These are phyloP conservation scores for Diaporthe longicolla DNA, from an alignment of 2,329 filamentous ascomycete genomes.

Conservation along the genomic window DNA sequence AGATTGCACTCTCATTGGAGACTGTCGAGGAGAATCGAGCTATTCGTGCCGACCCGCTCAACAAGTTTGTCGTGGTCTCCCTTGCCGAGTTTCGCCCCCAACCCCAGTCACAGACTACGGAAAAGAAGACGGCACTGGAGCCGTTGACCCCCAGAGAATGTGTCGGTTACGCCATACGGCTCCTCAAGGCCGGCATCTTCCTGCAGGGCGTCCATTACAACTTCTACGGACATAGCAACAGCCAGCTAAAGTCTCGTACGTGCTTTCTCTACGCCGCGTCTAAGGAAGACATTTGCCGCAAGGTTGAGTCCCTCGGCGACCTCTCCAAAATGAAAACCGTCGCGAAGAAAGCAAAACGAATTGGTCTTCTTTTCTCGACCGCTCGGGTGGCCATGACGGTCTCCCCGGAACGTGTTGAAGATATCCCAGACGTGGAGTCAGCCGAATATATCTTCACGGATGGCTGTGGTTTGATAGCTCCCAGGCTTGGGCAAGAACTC, in stretches of 20 bases:
- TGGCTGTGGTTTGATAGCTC: neutral
- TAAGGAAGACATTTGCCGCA: neutral
- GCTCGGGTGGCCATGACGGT: neutral
- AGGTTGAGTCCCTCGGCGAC: neutral
- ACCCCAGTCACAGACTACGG: neutral
- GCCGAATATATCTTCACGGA: neutral
- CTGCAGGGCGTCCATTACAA: neutral
- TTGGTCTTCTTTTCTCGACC: neutral
- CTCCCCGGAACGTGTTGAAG: neutral
- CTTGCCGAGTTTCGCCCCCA: neutral
- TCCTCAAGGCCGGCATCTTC: neutral
- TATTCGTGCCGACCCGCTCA: neutral
- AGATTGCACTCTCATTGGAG: neutral
- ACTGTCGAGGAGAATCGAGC: neutral
- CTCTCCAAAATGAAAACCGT: neutral
- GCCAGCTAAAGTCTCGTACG: neutral
- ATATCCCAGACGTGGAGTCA: neutral
- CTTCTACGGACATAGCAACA: constrained; percentile 1
- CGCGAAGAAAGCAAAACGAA: neutral
- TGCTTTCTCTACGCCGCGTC: neutral
- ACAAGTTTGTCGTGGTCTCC: neutral
- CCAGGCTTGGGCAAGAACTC: neutral
- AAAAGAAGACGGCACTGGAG: neutral
- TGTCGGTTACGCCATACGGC: neutral
- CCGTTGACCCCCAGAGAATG: neutral